phyloP scores from a whole-genome alignment of 2,329 filamentous ascomycete genomes.

The Trichothecium roseum region DNA sequence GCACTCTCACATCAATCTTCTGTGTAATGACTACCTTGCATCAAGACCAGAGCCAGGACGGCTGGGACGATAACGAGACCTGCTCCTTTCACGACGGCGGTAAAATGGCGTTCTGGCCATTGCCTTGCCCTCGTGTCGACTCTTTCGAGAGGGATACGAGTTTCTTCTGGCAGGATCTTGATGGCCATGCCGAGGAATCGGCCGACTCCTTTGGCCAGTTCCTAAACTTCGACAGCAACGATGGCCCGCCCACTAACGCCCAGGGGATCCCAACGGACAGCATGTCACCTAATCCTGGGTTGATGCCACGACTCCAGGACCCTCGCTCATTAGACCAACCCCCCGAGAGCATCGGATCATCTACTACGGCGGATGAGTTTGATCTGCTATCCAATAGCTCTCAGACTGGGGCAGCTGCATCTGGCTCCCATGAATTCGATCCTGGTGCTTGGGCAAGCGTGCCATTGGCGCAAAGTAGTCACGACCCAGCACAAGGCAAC shows the following conservation, averaged over 20 bases:
- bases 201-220: conserved; percentile 26
- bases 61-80: too few relatives aligned
- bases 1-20: too few relatives aligned
- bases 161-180: conserved; percentile 23
- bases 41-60: too few relatives aligned
- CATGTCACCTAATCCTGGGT: conserved; percentile 1
- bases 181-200: conserved; percentile 16
- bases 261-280: conserved; percentile 11
- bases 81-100: not conserved
- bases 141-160: conserved; percentile 21
- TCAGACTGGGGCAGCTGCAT: conserved; percentile 14
- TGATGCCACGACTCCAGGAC: conserved; percentile 14
- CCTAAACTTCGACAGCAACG: conserved; percentile 22
- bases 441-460: conserved; percentile 15
- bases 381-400: conserved; percentile 25
- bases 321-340: conserved; percentile 16
- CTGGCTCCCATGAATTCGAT: conserved; percentile 18
- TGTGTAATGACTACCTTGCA: too few relatives aligned
- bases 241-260: conserved; percentile 10
- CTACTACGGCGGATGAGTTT: conserved; percentile 24
- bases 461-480: not conserved
- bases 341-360: conserved; percentile 22
- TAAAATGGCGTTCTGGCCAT: conserved; percentile 25
- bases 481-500: conserved; percentile 1
- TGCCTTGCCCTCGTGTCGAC: conserved; percentile 20